Conservation (phyloP, 331 rosid species). For the Quercus tomentella region DNA sequence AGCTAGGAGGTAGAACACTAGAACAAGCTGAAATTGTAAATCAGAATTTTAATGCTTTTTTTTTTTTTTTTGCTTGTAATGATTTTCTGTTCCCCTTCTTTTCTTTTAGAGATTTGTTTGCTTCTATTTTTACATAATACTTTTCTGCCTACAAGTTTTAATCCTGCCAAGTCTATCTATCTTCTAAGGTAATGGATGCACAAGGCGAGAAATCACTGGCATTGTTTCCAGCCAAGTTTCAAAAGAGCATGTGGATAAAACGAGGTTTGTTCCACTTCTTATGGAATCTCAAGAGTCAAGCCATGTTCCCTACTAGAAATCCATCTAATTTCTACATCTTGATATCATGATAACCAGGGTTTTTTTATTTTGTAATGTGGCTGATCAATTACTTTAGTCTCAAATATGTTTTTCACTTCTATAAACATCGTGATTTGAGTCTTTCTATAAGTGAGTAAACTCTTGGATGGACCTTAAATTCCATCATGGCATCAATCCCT, state of each 20-base stretch:
- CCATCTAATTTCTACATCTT: not conserved
- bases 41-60: too few relatives aligned
- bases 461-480: not conserved
- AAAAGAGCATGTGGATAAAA: constrained; percentile 90
- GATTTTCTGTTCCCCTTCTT: not conserved
- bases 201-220: constrained; percentile 65
- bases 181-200: constrained; percentile 75
- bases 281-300: not conserved
- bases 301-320: not conserved
- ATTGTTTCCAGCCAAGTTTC: constrained; percentile 86
- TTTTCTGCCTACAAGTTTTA: not conserved
- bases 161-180: constrained; percentile 5
- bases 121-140: not conserved
- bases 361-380: not conserved
- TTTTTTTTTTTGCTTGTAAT: too few relatives aligned
- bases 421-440: not conserved
- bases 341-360: not conserved
- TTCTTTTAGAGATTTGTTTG: not conserved
- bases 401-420: not conserved
- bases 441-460: not conserved
- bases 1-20: too few relatives aligned
- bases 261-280: constrained; percentile 49
- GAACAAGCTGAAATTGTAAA: too few relatives aligned
- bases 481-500: not conserved
- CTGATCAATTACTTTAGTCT: not conserved